A percentile compares a stretch with the other conserved stretches of the same genome.
Evolutionary conservation across 2,329 filamentous ascomycete genomes (phyloP).

Genomic region (Fusarium begoniae): DNA sequence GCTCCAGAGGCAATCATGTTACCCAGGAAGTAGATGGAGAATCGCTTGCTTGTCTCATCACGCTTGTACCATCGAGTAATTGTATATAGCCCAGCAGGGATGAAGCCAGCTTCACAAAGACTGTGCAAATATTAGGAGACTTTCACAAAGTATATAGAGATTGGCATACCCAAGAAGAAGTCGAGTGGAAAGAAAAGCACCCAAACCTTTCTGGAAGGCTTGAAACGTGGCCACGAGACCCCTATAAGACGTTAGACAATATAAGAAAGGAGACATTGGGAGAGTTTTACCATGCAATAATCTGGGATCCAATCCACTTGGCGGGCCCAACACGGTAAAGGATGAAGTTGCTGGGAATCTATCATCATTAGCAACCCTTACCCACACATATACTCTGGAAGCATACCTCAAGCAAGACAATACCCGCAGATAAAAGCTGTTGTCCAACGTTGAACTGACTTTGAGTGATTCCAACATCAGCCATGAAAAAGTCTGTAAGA

Average conservation of each 20-base stretch:
- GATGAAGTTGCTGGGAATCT: conserved; percentile 56
- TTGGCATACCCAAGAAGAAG: conserved; percentile 42
- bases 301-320: conserved; percentile 52
- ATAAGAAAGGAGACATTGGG: no score
- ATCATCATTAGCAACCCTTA: neutral
- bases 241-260: conserved; percentile 16
- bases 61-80: conserved; percentile 59
- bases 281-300: conserved; percentile 44
- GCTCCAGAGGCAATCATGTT: conserved; percentile 52
- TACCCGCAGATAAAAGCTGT: conserved; percentile 57
- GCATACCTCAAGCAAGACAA: conserved; percentile 52
- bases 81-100: conserved; percentile 55
- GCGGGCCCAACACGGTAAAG: conserved; percentile 57
- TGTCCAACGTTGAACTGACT: conserved; percentile 60
- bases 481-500: conserved; percentile 56
- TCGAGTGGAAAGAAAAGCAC: conserved; percentile 50
- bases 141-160: neutral
- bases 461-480: conserved; percentile 57
- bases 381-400: no score
- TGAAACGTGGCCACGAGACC: conserved; percentile 49
- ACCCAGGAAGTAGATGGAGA: conserved; percentile 56
- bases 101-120: conserved; percentile 47
- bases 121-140: neutral
- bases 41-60: conserved; percentile 56
- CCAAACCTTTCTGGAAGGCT: conserved; percentile 48